Percentiles rank a stretch among this genome's conserved stretches.
Conservation (phyloP, 768 basidiomycete genomes). For the Serpula lacrymans region DNA sequence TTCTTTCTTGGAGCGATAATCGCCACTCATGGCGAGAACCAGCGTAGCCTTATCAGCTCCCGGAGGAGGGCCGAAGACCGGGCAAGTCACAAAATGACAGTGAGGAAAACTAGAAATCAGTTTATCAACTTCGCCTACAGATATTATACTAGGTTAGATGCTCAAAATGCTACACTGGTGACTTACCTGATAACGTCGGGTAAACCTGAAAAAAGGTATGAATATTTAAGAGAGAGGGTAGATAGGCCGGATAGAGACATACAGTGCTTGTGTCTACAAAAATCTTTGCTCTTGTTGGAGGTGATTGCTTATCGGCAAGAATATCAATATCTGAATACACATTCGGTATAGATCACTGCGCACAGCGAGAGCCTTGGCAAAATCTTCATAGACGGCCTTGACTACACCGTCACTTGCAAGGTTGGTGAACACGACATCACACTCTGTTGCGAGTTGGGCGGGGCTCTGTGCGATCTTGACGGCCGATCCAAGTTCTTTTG, state of each 20-base stretch:
- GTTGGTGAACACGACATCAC: constrained; percentile 75
- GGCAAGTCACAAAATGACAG: constrained; percentile 66
- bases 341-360: too few species aligned
- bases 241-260: constrained; percentile 18
- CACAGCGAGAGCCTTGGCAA: constrained; percentile 60
- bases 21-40: constrained; percentile 75
- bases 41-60: constrained; percentile 65
- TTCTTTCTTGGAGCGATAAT: constrained; percentile 79
- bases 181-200: constrained; percentile 46
- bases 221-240: constrained; percentile 6
- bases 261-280: constrained; percentile 88
- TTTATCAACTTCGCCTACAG: constrained; percentile 62
- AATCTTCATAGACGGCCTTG: constrained; percentile 55
- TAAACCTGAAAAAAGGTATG: constrained; percentile 42
- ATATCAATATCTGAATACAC: not conserved
- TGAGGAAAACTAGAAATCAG: constrained; percentile 57
- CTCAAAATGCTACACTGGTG: not conserved
- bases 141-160: not conserved
- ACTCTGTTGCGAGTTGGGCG: constrained; percentile 58
- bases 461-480: constrained; percentile 54
- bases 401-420: constrained; percentile 73
- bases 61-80: constrained; percentile 72
- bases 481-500: constrained; percentile 52
- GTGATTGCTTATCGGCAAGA: constrained; percentile 30
- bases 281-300: constrained; percentile 55